Conservation (phyloP, 1,284 basidiomycete species). For the Dichomitus squalens region DNA sequence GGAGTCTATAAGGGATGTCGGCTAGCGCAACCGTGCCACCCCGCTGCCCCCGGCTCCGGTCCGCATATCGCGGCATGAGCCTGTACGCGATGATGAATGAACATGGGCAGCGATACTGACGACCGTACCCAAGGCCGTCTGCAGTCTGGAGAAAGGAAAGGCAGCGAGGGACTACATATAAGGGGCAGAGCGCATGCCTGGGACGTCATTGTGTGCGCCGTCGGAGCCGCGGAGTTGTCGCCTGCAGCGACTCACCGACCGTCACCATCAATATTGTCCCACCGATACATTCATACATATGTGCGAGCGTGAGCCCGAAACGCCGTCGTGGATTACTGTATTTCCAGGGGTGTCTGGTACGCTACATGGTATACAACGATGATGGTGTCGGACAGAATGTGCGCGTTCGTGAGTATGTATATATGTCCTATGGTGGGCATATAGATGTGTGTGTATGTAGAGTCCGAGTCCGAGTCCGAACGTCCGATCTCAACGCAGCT, state of each 20-base stretch:
- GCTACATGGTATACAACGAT: conserved; percentile 22
- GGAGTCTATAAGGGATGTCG: neutral
- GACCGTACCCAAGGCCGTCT: too few species aligned
- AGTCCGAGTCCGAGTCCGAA: too few species aligned
- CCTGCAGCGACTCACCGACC: neutral
- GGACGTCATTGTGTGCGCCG: conserved; percentile 1
- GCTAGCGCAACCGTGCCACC: neutral
- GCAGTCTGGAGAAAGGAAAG: too few species aligned
- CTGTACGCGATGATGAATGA: too few species aligned
- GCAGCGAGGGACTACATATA: too few species aligned
- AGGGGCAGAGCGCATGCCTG: neutral
- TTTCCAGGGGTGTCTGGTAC: conserved; percentile 1
- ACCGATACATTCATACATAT: too few species aligned
- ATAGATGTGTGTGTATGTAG: neutral
- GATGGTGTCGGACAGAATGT: conserved; percentile 1
- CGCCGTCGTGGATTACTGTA: too few species aligned
- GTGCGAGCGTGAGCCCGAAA: too few species aligned
- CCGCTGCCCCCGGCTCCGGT: too few species aligned
- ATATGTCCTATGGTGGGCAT: neutral
- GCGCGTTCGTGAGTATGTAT: neutral
- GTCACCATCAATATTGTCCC: too few species aligned
- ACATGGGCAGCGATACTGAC: too few species aligned
- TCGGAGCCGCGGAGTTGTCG: neutral
- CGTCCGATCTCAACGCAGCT: neutral
- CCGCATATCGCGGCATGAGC: too few species aligned